These are phyloP conservation scores for Sclerotinia borealis DNA, from an alignment of 2,329 filamentous ascomycete species.

Conservation along the genomic window DNA sequence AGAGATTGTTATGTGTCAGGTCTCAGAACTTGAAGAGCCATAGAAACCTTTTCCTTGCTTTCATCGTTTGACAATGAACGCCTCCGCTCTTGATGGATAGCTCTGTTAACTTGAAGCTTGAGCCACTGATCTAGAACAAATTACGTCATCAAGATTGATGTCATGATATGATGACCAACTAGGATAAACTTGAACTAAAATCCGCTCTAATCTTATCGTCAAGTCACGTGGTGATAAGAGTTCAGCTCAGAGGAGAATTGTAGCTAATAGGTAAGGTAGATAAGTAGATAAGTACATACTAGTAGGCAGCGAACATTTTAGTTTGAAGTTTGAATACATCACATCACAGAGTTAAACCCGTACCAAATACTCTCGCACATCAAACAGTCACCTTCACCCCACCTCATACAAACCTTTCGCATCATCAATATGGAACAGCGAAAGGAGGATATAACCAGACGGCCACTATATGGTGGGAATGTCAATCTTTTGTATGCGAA, in stretches of 20 bases:
- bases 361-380: not conserved
- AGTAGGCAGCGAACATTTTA: not conserved
- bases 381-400: not conserved
- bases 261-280: too few relatives aligned
- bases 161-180: not conserved
- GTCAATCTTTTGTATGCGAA: not conserved
- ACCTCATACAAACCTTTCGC: not conserved
- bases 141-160: slow-evolving; percentile 1
- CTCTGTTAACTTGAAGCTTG: not conserved
- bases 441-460: slow-evolving; percentile 35
- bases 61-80: not conserved
- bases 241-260: not conserved
- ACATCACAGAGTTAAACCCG: not conserved
- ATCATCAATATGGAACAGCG: slow-evolving; percentile 28
- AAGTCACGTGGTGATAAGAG: not conserved
- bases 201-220: not conserved
- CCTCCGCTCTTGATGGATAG: not conserved
- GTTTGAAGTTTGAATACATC: too few relatives aligned
- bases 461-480: slow-evolving; percentile 36
- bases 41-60: not conserved
- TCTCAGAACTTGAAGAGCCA: not conserved
- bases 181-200: not conserved
- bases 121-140: not conserved
- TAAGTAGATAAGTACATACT: too few relatives aligned
- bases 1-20: not conserved